Evolutionary conservation across 176 grass and related monocot genomes (phyloP), one percentile per base, ranked within the genome.

Genomic region (Stipa capillata): DNA sequence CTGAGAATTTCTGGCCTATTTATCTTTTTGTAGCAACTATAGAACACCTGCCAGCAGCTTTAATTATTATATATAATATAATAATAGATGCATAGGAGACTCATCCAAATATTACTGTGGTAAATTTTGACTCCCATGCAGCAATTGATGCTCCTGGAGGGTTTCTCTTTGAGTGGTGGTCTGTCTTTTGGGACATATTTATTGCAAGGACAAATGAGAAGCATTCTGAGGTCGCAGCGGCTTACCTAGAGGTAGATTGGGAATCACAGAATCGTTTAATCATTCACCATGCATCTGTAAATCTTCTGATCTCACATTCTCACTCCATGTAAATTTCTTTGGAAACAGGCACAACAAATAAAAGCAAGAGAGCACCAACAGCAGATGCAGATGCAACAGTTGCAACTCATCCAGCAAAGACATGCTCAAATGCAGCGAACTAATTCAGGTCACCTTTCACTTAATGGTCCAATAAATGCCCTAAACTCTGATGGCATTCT

Each of bases 81-180:
- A 62, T 33, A 34, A 0, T 31, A 28, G 57, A 29, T 72, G 9
- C 51, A 37, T 15, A 55, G 41, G 8, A 39, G 24, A 84, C 2
- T 44, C 21, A 51, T 63, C 20, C 28, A 59, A 72, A 24, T 55
- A 48, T 54, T 33, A n/a, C 35, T 81, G 78, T 69, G 52, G 4
- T 74, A 74, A 74, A 56, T 27, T 79, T 81, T 76, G 18, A 36
- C 20, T 23, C 88, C 71, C 35, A 28, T 79, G 79, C 89, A 97
- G 94, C 92, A 60, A 94, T 94, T 87, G 95, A 98, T 90, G 95
- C 95, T 65, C 95, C 95, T 82, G 95, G 95, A 77, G 95, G 95
- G 33, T 98, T 98, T 87, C 90, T 98, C 35, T 98, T 98, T 90
- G 95, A 98, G 82, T 98, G 95, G 95, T 94, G 92, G 92, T 98